A percentile compares a stretch with the other conserved stretches of the same genome.
Evolutionary conservation across 768 basidiomycete genomes (phyloP).

Genomic region (Boletus fagicola): DNA sequence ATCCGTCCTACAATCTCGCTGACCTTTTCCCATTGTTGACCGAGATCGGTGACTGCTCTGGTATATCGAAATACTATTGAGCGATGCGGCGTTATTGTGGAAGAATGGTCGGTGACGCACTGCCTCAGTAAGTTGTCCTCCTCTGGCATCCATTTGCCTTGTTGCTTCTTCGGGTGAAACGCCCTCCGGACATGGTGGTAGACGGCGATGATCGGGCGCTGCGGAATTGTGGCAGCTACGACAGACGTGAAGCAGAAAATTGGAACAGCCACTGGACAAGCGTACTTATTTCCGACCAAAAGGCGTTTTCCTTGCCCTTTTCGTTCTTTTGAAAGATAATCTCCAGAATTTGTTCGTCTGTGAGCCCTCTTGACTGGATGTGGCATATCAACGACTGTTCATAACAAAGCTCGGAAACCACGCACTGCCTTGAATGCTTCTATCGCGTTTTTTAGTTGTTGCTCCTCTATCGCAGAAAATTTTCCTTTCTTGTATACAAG

Average conservation of each 20-base stretch:
- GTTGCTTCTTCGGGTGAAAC: constrained; percentile 65
- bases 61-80: constrained; percentile 2
- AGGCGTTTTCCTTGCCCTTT: constrained; percentile 58
- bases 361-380: constrained; percentile 49
- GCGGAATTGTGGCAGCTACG: constrained; percentile 65
- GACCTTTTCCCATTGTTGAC: constrained; percentile 82
- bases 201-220: constrained; percentile 78
- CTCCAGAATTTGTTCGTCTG: constrained; percentile 53
- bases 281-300: constrained; percentile 82
- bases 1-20: constrained; percentile 67
- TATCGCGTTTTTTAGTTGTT: constrained; percentile 62
- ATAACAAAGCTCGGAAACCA: constrained; percentile 6
- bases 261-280: constrained; percentile 1
- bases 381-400: constrained; percentile 3
- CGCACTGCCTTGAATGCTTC: constrained; percentile 59
- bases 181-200: constrained; percentile 76
- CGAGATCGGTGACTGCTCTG: constrained; percentile 68
- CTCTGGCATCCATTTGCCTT: constrained; percentile 65
- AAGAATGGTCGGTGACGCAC: constrained; percentile 39
- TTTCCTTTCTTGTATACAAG: constrained; percentile 88
- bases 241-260: constrained; percentile 9
- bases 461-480: constrained; percentile 76
- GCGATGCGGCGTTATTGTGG: constrained; percentile 1
- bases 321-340: constrained; percentile 69
- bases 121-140: constrained; percentile 65